Base-by-base conservation (phyloP, 129 eudicot genomes). In the Artemisia annua region DNA sequence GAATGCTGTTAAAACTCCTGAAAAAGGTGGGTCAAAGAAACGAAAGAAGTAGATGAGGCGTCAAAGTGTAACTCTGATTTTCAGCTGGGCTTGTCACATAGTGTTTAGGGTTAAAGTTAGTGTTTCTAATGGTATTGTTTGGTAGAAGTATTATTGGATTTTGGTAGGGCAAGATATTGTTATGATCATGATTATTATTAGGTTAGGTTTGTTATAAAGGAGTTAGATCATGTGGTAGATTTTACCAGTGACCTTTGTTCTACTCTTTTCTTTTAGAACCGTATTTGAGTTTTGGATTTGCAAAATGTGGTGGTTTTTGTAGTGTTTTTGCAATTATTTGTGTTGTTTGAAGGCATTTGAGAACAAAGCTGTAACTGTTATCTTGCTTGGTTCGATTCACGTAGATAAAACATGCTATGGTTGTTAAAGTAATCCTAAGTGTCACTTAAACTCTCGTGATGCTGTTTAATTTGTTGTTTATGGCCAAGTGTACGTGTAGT, bases 11-110 rank as follows among this genome's bases (percentile, higher is more conserved):
- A 87, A 83, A 82, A 67, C 89, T 11, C 81, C 83, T 0, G 91
- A 87, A 58, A 86, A 79, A 84, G 57, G 48, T 74, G 91, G 82
- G 74, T 43, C 86, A 14, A 87, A 85, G 83, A 90, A 87, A 73
- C 78, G 91, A 48, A 79, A 70, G 77, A 76, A 70, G 80, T 85
- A 83, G 82, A 67, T 66, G 74, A 66, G 71, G 53, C 18, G 66
- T 51, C 20, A 53, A 53, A 48, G 43, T 22, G 53, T 7, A 69
- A 39, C 54, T 11, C 10, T 48, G 59, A 30, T 76, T 59, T 22
- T 62, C 54, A 17, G 76, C 14, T 28, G 59, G 61, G 53, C 39
- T 19, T 71, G 76, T 61, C 68, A n/a, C 59, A 64, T 68, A 68
- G 80, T 68, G 82, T 44, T 54, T 78, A 78, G 78, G 77, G 77